These are phyloP conservation scores for Raphanus raphanistrum DNA, from an alignment of 345 rosid species.

Conservation along the genomic window DNA sequence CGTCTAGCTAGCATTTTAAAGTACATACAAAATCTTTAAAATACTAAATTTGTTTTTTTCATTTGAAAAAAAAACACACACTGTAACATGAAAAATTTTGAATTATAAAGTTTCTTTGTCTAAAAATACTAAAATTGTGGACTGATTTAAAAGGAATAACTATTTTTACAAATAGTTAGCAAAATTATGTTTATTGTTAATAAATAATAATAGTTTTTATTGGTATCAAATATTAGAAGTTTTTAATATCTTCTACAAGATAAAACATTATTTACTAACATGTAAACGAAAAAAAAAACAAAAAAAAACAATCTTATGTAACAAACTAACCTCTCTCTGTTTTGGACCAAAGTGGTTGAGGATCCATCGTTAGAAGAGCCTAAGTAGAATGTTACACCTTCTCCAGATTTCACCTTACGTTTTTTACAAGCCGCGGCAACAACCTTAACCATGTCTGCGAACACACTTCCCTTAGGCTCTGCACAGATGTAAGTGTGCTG, in stretches of 20 bases:
- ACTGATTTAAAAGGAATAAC: background rate
- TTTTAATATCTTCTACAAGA: background rate
- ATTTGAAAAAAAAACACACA: background rate
- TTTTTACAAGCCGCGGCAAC: conserved; percentile 50
- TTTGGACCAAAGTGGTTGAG: conserved; percentile 29
- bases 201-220: background rate
- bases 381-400: conserved; percentile 19
- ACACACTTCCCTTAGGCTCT: conserved; percentile 60
- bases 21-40: background rate
- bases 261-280: background rate
- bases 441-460: conserved; percentile 56
- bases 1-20: background rate
- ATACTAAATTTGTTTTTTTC: background rate
- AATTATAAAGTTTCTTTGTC: background rate
- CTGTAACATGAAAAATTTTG: background rate
- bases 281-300: background rate
- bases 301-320: background rate
- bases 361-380: conserved; percentile 34
- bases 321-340: conserved; percentile 15
- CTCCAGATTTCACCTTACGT: conserved; percentile 27
- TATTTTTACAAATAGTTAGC: background rate
- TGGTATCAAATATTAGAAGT: background rate
- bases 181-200: background rate
- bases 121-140: background rate
- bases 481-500: conserved; percentile 44